A percentile compares a stretch with the other conserved stretches of the same genome.
Evolutionary conservation across 805 yeast species (phyloP).

Genomic region (Myxozyma monticola): DNA sequence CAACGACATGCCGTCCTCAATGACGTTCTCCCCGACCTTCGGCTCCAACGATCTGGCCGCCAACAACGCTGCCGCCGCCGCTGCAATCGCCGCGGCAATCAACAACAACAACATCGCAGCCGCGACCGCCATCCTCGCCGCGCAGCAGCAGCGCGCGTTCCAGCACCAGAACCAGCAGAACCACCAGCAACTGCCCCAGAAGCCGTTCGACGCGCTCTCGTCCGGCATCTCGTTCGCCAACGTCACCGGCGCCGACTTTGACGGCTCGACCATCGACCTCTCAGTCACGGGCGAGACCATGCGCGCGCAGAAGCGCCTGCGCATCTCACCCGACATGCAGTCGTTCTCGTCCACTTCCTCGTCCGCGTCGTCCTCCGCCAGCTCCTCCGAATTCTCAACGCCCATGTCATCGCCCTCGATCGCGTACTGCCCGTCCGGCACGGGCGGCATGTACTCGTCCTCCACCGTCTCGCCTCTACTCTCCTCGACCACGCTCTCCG

Average conservation of each 20-base stretch:
- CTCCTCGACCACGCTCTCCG: background rate
- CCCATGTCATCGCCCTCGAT: conserved; percentile 29
- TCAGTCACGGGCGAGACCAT: background rate
- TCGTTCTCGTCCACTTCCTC: conserved; percentile 16
- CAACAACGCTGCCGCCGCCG: conserved; percentile 12
- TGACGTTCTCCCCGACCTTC: no score
- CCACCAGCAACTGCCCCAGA: conserved; percentile 14
- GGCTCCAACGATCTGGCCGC: no score
- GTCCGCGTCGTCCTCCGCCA: conserved; percentile 12
- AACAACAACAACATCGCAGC: conserved; percentile 6
- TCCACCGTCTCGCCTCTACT: background rate
- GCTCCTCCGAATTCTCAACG: conserved; percentile 25
- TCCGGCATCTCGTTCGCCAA: background rate
- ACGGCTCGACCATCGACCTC: background rate
- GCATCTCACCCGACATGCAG: conserved; percentile 8
- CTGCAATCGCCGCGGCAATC: conserved; percentile 10
- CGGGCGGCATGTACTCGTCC: background rate
- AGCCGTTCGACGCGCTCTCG: background rate
- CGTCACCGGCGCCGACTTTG: conserved; percentile 4
- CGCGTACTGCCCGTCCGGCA: conserved; percentile 11
- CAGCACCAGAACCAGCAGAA: conserved; percentile 11
- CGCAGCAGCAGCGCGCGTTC: conserved; percentile 13
- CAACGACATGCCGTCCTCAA: no score
- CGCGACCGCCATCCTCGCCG: conserved; percentile 7
- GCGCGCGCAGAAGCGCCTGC: conserved; percentile 11